A percentile compares a stretch with the other conserved stretches of the same genome.
These are phyloP conservation scores for Raffaelea arxii DNA, from an alignment of 2,329 filamentous ascomycete species.

Conservation along the genomic window DNA sequence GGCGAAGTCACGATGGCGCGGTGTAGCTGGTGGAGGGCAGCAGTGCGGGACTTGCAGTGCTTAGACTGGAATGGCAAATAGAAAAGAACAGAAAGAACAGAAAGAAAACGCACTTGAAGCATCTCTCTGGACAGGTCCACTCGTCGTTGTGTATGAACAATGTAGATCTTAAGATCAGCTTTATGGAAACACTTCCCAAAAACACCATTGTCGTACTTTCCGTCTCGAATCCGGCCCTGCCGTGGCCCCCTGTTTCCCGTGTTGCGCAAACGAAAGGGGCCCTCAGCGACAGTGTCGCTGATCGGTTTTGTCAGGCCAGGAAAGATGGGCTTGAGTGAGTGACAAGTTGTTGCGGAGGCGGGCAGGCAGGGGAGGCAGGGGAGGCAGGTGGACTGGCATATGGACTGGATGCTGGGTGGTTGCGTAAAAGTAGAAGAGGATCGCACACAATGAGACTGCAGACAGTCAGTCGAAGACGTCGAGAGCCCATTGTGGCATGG, in stretches of 20 bases:
- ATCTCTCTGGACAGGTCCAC: constrained; percentile 33
- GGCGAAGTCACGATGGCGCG: constrained; percentile 41
- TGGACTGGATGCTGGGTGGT: too few relatives aligned
- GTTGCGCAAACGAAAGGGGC: constrained; percentile 30
- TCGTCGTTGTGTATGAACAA: constrained; percentile 31
- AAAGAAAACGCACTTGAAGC: constrained; percentile 25
- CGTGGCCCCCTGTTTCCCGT: constrained; percentile 29
- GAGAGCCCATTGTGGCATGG: too few relatives aligned
- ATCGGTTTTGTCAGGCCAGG: constrained; percentile 37
- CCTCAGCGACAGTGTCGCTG: constrained; percentile 31
- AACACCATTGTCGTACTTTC: constrained; percentile 21
- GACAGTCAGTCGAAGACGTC: too few relatives aligned
- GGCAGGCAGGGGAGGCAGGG: too few relatives aligned
- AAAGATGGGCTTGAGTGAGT: too few relatives aligned
- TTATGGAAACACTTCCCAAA: not conserved
- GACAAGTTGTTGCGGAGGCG: too few relatives aligned
- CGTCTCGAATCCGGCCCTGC: constrained; percentile 31
- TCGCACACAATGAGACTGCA: too few relatives aligned
- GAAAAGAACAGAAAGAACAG: too few relatives aligned
- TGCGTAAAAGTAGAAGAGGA: too few relatives aligned
- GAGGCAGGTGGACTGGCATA: too few relatives aligned
- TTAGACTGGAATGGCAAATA: too few relatives aligned
- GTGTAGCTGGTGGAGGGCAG: constrained; percentile 44
- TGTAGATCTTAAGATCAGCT: constrained; percentile 26
- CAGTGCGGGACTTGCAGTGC: constrained; percentile 39